Evolutionary conservation across 192 early-diverging fungal genomes (phyloP), one percentile per base, ranked within the genome.

Genomic region (Geranomyces michiganensis): DNA sequence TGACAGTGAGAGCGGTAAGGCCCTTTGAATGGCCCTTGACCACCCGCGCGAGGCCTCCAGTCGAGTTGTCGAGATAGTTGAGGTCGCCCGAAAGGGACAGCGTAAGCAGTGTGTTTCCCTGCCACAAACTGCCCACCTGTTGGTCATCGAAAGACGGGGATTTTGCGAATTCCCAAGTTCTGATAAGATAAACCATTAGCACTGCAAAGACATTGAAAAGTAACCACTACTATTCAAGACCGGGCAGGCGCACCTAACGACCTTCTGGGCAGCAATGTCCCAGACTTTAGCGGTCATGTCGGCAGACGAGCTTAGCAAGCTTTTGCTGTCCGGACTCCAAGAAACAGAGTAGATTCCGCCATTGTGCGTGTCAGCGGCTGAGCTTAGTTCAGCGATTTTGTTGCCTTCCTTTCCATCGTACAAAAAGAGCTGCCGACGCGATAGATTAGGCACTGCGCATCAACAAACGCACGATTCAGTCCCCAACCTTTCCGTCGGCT

Each of bases 101-200:
- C 56, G 89, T 88, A 49, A 99, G 60, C 7, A 97, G 69, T 61
- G 87, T 70, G 56, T 87, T 76, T 43, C 89, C 92, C 31, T 86
- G 85, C 96, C 96, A 97, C 70, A 96, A 75, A 66, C 90, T 91
- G 58, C 97, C 97, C 24, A 99, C 90, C 81, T 99, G 97, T 77
- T 97, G 96, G 64, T 92, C 81, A 30, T 90, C 89, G 49, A 90
- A 56, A n/a, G 68, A 59, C 17, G 68, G 68, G 6, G 53, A 43
- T 13, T 21, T 32, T 33, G 68, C 29, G 43, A 60, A 70, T 27
- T 56, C 43, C 68, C 68, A 70, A 12, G 68, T 60, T 9, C 66
- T 68, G 22, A 19, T 41, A 10, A 10, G 10, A 3, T 7, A 41
- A 41, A 41, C 10, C 36, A 41, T 41, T 3, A 41, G 36, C 3